These are phyloP conservation scores for Populus nigra DNA, from an alignment of 345 rosid genomes.

Conservation along the genomic window DNA sequence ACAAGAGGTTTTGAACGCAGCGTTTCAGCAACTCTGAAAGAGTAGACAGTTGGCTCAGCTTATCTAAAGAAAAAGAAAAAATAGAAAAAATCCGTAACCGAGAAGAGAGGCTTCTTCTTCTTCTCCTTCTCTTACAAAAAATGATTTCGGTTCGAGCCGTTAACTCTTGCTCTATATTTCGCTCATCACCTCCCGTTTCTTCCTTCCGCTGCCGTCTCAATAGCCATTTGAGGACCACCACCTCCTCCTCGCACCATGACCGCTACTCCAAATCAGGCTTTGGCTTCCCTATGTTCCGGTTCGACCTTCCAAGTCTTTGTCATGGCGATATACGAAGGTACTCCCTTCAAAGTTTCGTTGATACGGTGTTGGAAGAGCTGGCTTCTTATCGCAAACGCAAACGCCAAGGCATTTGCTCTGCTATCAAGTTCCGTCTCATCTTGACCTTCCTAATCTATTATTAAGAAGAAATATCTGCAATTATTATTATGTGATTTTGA, in stretches of 20 bases:
- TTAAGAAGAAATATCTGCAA: too few species aligned
- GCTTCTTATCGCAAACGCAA: constrained; percentile 42
- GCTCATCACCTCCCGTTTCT: constrained; percentile 19
- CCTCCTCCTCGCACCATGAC: constrained; percentile 20
- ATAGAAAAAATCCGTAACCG: too few species aligned
- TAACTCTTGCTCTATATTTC: constrained; percentile 42
- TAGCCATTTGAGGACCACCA: constrained; percentile 28
- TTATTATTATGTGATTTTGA: too few species aligned
- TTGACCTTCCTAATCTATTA: neutral
- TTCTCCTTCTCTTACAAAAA: constrained; percentile 1
- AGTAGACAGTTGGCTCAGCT: too few species aligned
- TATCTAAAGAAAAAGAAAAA: too few species aligned
- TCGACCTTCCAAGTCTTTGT: constrained; percentile 26
- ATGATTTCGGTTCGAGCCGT: constrained; percentile 64
- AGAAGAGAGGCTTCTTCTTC: neutral
- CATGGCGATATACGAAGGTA: constrained; percentile 28
- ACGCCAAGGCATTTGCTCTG: constrained; percentile 44
- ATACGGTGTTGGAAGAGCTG: constrained; percentile 63
- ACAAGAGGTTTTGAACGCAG: too few species aligned
- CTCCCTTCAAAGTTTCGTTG: constrained; percentile 61
- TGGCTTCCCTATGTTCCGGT: constrained; percentile 16
- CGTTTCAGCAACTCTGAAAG: too few species aligned
- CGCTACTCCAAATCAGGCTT: constrained; percentile 31
- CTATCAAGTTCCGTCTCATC: constrained; percentile 50
- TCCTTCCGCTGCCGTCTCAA: constrained; percentile 35